Base-by-base conservation (phyloP, 805 yeast species). In the Alloascoidea africana region DNA sequence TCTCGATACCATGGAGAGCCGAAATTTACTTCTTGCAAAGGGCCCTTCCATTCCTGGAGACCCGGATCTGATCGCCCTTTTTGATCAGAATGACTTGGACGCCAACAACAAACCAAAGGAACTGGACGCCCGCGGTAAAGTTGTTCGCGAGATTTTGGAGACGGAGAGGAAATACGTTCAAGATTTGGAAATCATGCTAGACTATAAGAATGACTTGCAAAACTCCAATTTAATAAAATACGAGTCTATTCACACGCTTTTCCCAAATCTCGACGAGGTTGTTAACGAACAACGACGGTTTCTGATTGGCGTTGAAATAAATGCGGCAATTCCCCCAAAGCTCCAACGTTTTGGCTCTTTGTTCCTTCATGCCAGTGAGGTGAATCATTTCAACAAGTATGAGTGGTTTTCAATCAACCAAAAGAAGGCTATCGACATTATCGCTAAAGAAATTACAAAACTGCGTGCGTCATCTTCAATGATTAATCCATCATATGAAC, bases 331-430 rank as follows among this genome's bases (percentile, higher is more conserved):
- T 2, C 83, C 87, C 2, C 68, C 74, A 17, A 70, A 72, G 40
- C 73, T 73, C 49, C 96, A 87, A 56, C 67, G 96, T 43, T 73
- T 89, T 35, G 98, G 97, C 2, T 80, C 94, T 1, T 68, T 87
- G 1, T 89, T 91, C 54, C 66, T 82, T 42, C 13, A 23, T 8
- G n/a, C 30, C 8, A 23, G 30, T 23, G n/a, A 23, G n/a, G 30
- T 8, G n/a, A n/a, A n/a, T n/a, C n/a, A n/a, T n/a, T 23, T 23
- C n/a, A 23, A n/a, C n/a, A 93, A 80, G 55, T 91, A 91, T 57
- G 95, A 86, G 55, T 86, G 94, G 4, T 91, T 95, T 89, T 83
- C 96, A 17, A 67, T 86, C 39, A 89, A 89, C 41, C 96, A 85
- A 56, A 73, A 75, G 46, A 74, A 84, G 2, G 96, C 97, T 1